These are phyloP conservation scores for Dioscorea alata DNA, from an alignment of 106 monocot species.

Conservation along the genomic window DNA sequence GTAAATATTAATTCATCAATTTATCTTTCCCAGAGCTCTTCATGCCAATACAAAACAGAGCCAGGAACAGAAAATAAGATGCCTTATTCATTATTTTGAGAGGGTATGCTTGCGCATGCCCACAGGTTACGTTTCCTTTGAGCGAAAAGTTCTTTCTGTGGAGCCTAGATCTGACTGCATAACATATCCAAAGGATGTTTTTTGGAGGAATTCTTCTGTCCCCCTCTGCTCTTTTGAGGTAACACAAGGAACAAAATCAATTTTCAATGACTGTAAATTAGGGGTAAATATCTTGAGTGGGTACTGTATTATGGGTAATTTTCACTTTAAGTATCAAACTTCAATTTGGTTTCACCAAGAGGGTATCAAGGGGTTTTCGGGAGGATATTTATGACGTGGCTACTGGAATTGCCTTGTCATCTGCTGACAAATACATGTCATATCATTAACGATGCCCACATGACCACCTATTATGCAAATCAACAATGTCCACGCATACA, in stretches of 20 bases:
- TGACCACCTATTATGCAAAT: no score
- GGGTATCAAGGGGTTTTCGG: no score
- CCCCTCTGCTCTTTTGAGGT: slow-evolving; percentile 84
- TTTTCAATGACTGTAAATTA: no score
- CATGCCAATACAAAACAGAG: slow-evolving; percentile 29
- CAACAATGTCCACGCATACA: no score
- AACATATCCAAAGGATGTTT: slow-evolving; percentile 43
- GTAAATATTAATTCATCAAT: neutral
- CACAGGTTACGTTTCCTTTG: slow-evolving; percentile 65
- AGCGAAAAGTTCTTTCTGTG: slow-evolving; percentile 69
- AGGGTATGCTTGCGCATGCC: slow-evolving; percentile 55
- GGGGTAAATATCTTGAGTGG: no score
- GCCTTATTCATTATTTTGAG: slow-evolving; percentile 87
- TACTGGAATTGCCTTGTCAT: no score
- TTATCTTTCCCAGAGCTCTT: slow-evolving; percentile 43
- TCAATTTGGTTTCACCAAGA: no score
- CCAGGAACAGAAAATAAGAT: slow-evolving; percentile 85
- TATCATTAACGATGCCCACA: no score
- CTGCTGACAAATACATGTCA: no score
- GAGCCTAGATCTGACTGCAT: slow-evolving; percentile 9
- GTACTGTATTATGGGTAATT: no score
- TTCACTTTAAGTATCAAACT: no score
- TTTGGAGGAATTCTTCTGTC: slow-evolving; percentile 56
- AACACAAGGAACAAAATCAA: neutral
- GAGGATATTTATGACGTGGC: no score